These are phyloP conservation scores for Sporisorium sorghi DNA, from an alignment of 1,284 basidiomycete species.

Conservation along the genomic window DNA sequence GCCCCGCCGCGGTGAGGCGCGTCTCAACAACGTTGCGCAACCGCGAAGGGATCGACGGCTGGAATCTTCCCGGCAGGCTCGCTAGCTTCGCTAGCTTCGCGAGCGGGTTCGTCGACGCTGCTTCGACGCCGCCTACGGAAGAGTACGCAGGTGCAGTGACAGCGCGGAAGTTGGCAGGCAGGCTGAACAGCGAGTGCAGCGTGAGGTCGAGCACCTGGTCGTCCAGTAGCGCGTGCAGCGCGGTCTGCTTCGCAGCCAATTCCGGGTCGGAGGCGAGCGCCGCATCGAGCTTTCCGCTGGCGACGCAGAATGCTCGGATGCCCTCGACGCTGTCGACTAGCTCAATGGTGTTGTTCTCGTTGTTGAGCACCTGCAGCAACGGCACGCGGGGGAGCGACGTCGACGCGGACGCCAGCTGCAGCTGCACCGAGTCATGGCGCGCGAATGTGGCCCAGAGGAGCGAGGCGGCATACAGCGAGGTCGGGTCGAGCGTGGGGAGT, in stretches of 20 bases:
- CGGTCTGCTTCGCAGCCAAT: conserved; percentile 18
- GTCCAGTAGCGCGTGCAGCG: conserved; percentile 54
- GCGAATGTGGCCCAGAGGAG: conserved; percentile 47
- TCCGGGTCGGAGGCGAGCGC: conserved; percentile 9
- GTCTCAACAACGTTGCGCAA: conserved; percentile 56
- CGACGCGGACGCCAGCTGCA: conserved; percentile 41
- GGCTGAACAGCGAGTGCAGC: conserved; percentile 57
- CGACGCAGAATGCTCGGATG: conserved; percentile 34
- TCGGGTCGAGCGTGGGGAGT: conserved; percentile 56
- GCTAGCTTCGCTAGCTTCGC: conserved; percentile 21
- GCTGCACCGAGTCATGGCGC: not conserved
- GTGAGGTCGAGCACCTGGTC: conserved; percentile 53
- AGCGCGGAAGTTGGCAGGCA: conserved; percentile 55
- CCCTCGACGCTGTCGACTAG: conserved; percentile 36
- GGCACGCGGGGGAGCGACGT: conserved; percentile 50
- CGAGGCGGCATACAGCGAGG: conserved; percentile 54
- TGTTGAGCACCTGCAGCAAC: conserved; percentile 37
- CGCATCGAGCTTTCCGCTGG: conserved; percentile 29
- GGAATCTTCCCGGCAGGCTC: conserved; percentile 15
- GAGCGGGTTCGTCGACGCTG: not conserved
- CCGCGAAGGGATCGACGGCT: conserved; percentile 50
- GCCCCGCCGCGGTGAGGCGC: conserved; percentile 35
- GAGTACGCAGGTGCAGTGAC: conserved; percentile 50
- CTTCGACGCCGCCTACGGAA: conserved; percentile 10
- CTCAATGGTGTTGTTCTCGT: conserved; percentile 15